Percentiles rank a stretch among this genome's conserved stretches.
phyloP scores from a whole-genome alignment of 306 rosid species.

The Datisca glomerata region DNA sequence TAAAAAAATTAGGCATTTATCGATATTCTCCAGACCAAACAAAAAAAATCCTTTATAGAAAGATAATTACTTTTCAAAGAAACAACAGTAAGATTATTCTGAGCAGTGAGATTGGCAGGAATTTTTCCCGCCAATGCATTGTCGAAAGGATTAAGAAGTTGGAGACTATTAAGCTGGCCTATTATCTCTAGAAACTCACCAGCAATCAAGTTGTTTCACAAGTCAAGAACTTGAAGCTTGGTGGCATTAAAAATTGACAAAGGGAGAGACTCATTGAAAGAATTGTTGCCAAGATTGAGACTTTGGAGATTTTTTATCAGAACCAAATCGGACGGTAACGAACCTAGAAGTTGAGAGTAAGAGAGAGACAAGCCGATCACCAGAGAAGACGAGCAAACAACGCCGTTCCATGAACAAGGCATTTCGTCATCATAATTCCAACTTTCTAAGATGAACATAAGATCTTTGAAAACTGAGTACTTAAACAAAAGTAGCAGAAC shows the following conservation, averaged over 20 bases:
- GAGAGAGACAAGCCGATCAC: slow-evolving; percentile 48
- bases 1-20: too few relatives aligned
- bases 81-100: slow-evolving; percentile 29
- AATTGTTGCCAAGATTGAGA: slow-evolving; percentile 77
- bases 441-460: slow-evolving; percentile 19
- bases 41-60: too few relatives aligned
- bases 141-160: slow-evolving; percentile 59
- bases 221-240: slow-evolving; percentile 37
- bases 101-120: slow-evolving; percentile 30
- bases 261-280: slow-evolving; percentile 72
- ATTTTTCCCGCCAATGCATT: slow-evolving; percentile 66
- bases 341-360: slow-evolving; percentile 46
- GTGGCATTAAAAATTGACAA: slow-evolving; percentile 37
- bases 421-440: slow-evolving; percentile 49
- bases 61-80: slow-evolving; percentile 58
- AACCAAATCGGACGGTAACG: slow-evolving; percentile 65
- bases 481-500: slow-evolving; percentile 50
- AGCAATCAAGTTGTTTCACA: slow-evolving; percentile 43
- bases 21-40: too few relatives aligned
- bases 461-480: slow-evolving; percentile 46
- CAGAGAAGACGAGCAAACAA: slow-evolving; percentile 24
- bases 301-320: slow-evolving; percentile 41
- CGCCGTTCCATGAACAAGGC: slow-evolving; percentile 87
- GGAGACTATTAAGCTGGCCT: slow-evolving; percentile 24
- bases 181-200: slow-evolving; percentile 41